Conservation (phyloP, 2,329 filamentous ascomycete species). For the Scedosporium apiospermum region DNA sequence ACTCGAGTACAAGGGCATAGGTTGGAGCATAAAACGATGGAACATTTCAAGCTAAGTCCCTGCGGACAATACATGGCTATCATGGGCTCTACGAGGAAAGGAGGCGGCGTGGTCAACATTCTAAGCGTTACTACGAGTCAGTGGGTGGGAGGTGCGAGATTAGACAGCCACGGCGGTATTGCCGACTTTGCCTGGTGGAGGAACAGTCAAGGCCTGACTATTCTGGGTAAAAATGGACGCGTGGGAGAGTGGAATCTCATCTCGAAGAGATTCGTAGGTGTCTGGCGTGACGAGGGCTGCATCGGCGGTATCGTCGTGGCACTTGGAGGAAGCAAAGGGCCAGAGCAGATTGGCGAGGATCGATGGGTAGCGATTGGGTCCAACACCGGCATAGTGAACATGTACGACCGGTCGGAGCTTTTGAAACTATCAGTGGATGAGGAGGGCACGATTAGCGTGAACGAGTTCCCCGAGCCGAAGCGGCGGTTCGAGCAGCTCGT, state of each 20-base stretch:
- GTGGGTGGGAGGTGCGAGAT: conserved; percentile 74
- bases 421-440: conserved; percentile 24
- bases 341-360: conserved; percentile 60
- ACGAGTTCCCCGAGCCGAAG: conserved; percentile 60
- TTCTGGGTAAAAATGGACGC: conserved; percentile 79
- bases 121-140: conserved; percentile 72
- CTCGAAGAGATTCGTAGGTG: conserved; percentile 58
- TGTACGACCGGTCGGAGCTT: conserved; percentile 76
- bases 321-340: conserved; percentile 61
- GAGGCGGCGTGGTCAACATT: conserved; percentile 81
- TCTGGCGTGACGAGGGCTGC: conserved; percentile 87
- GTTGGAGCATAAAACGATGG: conserved; percentile 83
- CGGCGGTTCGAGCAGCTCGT: conserved; percentile 77
- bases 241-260: conserved; percentile 79
- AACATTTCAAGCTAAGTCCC: conserved; percentile 78
- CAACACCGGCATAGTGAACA: conserved; percentile 78
- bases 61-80: conserved; percentile 81
- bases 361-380: conserved; percentile 85
- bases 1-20: conserved; percentile 64
- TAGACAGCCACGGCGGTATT: conserved; percentile 75
- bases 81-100: conserved; percentile 69
- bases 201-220: conserved; percentile 69
- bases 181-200: conserved; percentile 93
- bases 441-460: conserved; percentile 40
- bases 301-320: conserved; percentile 75